Percentiles rank a stretch among this genome's conserved stretches.
Evolutionary conservation across 2,329 filamentous ascomycete genomes (phyloP).

Genomic region (Monascus ruber): DNA sequence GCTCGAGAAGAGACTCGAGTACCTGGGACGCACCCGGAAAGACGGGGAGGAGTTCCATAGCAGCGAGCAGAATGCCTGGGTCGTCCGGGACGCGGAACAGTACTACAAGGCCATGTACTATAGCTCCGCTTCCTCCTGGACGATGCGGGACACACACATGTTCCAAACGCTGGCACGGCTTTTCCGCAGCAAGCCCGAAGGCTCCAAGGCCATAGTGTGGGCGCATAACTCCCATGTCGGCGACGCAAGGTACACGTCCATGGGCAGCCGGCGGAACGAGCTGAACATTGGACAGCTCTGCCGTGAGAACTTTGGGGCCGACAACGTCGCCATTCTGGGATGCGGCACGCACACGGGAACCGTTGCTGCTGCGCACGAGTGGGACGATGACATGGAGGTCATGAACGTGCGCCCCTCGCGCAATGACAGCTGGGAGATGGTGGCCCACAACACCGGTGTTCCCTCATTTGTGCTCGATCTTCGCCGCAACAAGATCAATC

Average conservation of each 20-base stretch:
- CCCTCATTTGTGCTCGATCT: constrained; percentile 38
- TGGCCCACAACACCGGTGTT: constrained; percentile 38
- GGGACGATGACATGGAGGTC: constrained; percentile 41
- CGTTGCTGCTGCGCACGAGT: constrained; percentile 40
- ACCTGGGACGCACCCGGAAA: constrained; percentile 16
- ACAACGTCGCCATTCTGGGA: constrained; percentile 35
- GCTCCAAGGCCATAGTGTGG: constrained; percentile 41
- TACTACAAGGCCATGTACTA: constrained; percentile 46
- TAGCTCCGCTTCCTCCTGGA: constrained; percentile 39
- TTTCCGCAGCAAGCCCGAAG: constrained; percentile 27
- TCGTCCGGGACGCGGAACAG: constrained; percentile 39
- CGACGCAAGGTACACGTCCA: constrained; percentile 42
- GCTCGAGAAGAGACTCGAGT: constrained; percentile 32
- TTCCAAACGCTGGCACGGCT: constrained; percentile 37
- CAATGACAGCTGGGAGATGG: constrained; percentile 38
- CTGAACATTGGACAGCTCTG: constrained; percentile 46
- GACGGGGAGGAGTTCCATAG: constrained; percentile 40
- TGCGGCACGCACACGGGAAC: constrained; percentile 41
- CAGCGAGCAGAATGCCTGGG: constrained; percentile 40
- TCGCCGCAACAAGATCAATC: constrained; percentile 24
- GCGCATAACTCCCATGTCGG: constrained; percentile 44
- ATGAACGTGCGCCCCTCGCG: constrained; percentile 39
- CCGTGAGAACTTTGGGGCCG: constrained; percentile 31
- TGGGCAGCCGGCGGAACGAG: constrained; percentile 35
- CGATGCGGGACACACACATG: constrained; percentile 43